A percentile compares a stretch with the other conserved stretches of the same genome.
Evolutionary conservation across 176 grass and related monocot genomes (phyloP).

Genomic region (Cenchrus fungigraminus): DNA sequence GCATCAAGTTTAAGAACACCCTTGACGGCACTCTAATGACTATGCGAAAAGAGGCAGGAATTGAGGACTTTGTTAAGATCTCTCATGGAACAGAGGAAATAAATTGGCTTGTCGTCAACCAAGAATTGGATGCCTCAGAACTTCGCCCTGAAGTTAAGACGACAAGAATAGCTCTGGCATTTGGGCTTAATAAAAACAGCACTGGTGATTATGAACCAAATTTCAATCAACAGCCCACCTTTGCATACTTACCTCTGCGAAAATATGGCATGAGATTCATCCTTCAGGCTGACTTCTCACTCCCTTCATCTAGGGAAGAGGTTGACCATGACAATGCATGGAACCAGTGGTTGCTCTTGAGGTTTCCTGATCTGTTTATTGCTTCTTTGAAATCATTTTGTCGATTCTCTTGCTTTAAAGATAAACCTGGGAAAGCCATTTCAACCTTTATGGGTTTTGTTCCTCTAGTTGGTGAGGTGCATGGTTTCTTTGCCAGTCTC

Average conservation of each 20-base stretch:
- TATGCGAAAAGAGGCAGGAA: no score
- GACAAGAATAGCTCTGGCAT: not conserved
- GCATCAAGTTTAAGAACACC: not conserved
- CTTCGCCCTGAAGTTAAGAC: no score
- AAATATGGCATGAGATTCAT: not conserved
- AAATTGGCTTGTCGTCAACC: no score
- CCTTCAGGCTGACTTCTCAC: not conserved
- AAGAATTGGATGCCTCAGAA: no score
- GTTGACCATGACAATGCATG: not conserved
- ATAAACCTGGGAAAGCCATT: not conserved
- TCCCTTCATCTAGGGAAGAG: not conserved
- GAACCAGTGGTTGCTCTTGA: not conserved
- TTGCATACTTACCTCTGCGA: not conserved
- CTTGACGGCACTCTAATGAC: no score
- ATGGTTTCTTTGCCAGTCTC: not conserved
- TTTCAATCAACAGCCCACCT: not conserved
- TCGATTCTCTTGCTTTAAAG: not conserved
- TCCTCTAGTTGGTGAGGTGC: not conserved
- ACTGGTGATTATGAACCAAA: not conserved
- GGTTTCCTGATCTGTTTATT: no score
- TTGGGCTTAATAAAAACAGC: not conserved
- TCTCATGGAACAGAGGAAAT: no score
- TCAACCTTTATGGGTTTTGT: not conserved
- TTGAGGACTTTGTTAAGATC: no score
- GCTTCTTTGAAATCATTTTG: not conserved